A percentile compares a stretch with the other conserved stretches of the same genome.
Evolutionary conservation across 73 alveolate species (phyloP).

Genomic region (Loxodes magnus): DNA sequence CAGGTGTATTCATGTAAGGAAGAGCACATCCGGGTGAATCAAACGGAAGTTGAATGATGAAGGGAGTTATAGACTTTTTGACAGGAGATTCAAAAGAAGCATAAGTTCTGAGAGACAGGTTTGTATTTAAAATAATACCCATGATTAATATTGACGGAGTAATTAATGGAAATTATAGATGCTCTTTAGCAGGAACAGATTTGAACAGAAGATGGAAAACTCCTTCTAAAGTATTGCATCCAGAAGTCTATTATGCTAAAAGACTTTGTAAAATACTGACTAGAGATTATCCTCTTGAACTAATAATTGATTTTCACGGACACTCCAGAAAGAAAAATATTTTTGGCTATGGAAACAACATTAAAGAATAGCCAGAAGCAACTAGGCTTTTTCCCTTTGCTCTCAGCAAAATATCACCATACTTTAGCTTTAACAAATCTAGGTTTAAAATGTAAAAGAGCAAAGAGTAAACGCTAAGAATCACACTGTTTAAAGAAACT

Average conservation of each 20-base stretch:
- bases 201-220: conserved; percentile 56
- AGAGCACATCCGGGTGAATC: conserved; percentile 71
- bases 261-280: conserved; percentile 15
- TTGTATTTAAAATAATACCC: conserved; percentile 46
- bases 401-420: background rate
- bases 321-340: conserved; percentile 35
- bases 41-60: conserved; percentile 42
- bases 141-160: conserved; percentile 75
- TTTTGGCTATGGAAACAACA: conserved; percentile 33
- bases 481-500: conserved; percentile 21
- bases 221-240: conserved; percentile 49
- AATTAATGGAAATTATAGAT: conserved; percentile 57
- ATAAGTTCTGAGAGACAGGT: conserved; percentile 23
- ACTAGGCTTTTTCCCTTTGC: background rate
- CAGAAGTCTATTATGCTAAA: conserved; percentile 29
- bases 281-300: conserved; percentile 20
- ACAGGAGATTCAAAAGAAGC: conserved; percentile 38
- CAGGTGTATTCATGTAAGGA: conserved; percentile 41
- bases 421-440: conserved; percentile 25
- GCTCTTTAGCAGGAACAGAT: conserved; percentile 62
- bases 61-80: conserved; percentile 50
- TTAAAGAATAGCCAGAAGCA: background rate
- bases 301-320: conserved; percentile 45
- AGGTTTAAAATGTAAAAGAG: conserved; percentile 16
- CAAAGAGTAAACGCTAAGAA: conserved; percentile 33